phyloP scores from a whole-genome alignment of 2,329 filamentous ascomycete genomes.

The Lecanicillium sp. region DNA sequence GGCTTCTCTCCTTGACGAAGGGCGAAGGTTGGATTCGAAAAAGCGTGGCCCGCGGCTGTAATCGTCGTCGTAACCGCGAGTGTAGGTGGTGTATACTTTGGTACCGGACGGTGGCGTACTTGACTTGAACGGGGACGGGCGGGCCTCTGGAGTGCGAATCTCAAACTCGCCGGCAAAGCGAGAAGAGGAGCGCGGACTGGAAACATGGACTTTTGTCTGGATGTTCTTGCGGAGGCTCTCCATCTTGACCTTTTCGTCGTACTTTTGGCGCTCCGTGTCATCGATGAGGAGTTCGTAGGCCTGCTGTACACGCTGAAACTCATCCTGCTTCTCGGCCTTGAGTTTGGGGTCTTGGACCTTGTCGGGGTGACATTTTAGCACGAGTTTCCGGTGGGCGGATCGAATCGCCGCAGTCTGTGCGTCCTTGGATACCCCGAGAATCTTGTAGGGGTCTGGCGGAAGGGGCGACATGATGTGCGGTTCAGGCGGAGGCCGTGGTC shows the following conservation, averaged over 20 bases:
- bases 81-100: conserved; percentile 25
- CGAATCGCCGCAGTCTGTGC: conserved; percentile 67
- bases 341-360: conserved; percentile 73
- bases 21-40: conserved; percentile 32
- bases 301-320: conserved; percentile 88
- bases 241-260: conserved; percentile 68
- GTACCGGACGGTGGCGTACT: conserved; percentile 23
- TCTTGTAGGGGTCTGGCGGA: conserved; percentile 69
- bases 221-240: conserved; percentile 54
- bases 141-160: conserved; percentile 43
- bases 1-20: conserved; percentile 35
- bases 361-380: conserved; percentile 84
- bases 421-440: conserved; percentile 65
- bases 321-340: conserved; percentile 71
- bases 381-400: conserved; percentile 74
- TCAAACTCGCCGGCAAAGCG: conserved; percentile 31
- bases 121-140: conserved; percentile 32
- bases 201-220: conserved; percentile 33
- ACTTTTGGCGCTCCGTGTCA: conserved; percentile 61
- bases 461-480: conserved; percentile 39
- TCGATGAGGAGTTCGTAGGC: conserved; percentile 88
- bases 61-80: conserved; percentile 38
- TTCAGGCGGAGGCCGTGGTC: conserved; percentile 14
- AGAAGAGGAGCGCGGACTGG: conserved; percentile 34
- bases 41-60: conserved; percentile 26